phyloP scores from a whole-genome alignment of 2,329 filamentous ascomycete genomes.

The Calonectria honghensis region DNA sequence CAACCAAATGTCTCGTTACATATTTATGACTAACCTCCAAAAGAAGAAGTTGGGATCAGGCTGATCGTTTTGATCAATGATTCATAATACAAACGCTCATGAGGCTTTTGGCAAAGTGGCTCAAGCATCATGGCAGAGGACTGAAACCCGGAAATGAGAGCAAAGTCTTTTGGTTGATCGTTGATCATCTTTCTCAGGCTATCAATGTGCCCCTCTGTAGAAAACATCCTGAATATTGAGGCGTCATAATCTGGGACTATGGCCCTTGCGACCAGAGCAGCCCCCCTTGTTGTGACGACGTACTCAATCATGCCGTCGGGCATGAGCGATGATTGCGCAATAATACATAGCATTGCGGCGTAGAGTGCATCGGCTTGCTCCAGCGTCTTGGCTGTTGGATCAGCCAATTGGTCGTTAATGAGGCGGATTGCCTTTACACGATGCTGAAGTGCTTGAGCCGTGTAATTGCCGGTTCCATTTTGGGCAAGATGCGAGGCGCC shows the following conservation, averaged over 20 bases:
- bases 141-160: conserved; percentile 46
- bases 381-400: conserved; percentile 48
- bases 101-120: conserved; percentile 43
- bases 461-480: conserved; percentile 53
- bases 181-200: conserved; percentile 45
- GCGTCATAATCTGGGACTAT: conserved; percentile 47
- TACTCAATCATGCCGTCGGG: conserved; percentile 63
- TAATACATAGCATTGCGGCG: conserved; percentile 59
- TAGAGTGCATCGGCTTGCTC: conserved; percentile 61
- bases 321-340: conserved; percentile 61
- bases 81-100: conserved; percentile 47
- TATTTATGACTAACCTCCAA: conserved; percentile 46
- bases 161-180: conserved; percentile 50
- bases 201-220: conserved; percentile 53
- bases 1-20: not conserved
- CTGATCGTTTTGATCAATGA: conserved; percentile 43
- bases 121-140: conserved; percentile 44
- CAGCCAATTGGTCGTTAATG: conserved; percentile 59
- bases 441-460: conserved; percentile 58
- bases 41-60: conserved; percentile 41
- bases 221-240: conserved; percentile 52
- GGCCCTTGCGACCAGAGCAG: conserved; percentile 48
- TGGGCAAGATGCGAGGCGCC: conserved; percentile 62
- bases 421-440: conserved; percentile 60
- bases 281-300: conserved; percentile 59